A percentile compares a stretch with the other conserved stretches of the same genome.
Evolutionary conservation across 257 asterid genomes (phyloP).

Genomic region (Verbascum thapsus): DNA sequence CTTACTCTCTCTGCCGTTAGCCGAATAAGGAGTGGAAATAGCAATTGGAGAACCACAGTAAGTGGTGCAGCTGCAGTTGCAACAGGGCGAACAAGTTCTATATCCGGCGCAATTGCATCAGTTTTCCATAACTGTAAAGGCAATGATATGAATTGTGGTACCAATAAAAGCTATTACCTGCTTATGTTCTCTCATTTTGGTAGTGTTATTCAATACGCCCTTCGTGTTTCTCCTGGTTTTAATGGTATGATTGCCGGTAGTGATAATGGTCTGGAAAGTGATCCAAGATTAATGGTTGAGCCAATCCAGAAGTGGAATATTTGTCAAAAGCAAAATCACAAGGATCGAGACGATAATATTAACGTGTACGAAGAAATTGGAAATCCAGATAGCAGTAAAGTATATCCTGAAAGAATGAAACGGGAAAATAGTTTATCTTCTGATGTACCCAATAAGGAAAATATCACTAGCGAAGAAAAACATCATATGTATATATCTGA

Average conservation of each 20-base stretch:
- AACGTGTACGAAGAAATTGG: slow-evolving; percentile 63
- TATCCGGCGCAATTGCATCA: slow-evolving; percentile 67
- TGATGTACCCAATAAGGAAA: slow-evolving; percentile 33
- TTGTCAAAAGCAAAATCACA: slow-evolving; percentile 62
- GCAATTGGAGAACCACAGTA: slow-evolving; percentile 65
- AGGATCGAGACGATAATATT: slow-evolving; percentile 53
- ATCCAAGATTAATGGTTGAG: slow-evolving; percentile 58
- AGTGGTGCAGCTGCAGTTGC: slow-evolving; percentile 90
- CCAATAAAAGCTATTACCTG: slow-evolving; percentile 52
- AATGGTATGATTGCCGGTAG: slow-evolving; percentile 36
- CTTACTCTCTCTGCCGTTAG: slow-evolving; percentile 54
- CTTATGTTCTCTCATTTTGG: slow-evolving; percentile 86
- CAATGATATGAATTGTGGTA: slow-evolving; percentile 38
- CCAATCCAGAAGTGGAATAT: slow-evolving; percentile 86
- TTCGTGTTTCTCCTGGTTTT: slow-evolving; percentile 55
- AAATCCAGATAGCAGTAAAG: slow-evolving; percentile 57
- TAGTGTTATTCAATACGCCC: slow-evolving; percentile 62
- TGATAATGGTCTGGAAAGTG: slow-evolving; percentile 47
- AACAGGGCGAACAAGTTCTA: slow-evolving; percentile 57
- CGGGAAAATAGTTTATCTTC: slow-evolving; percentile 36
- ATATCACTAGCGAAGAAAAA: slow-evolving; percentile 48
- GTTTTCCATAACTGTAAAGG: slow-evolving; percentile 59
- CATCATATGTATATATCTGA: slow-evolving; percentile 78
- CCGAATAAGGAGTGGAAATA: slow-evolving; percentile 68
- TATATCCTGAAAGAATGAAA: slow-evolving; percentile 62